Conservation (phyloP, 2,329 filamentous ascomycete genomes). For the Cytospora piceae region DNA sequence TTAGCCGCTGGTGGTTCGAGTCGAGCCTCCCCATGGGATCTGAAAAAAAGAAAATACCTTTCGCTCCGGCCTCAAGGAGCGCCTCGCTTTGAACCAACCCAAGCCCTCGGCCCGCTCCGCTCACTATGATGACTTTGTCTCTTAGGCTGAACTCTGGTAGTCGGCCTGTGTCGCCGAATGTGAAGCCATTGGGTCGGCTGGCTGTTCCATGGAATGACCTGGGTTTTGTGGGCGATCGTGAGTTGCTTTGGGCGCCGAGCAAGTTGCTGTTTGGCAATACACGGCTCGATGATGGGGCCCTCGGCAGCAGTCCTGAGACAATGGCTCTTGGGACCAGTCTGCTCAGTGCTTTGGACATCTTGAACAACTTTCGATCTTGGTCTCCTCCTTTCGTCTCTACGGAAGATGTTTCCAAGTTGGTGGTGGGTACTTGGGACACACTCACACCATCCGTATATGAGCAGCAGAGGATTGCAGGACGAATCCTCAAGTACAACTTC, state of each 20-base stretch:
- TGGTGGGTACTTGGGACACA: not conserved
- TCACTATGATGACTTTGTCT: conserved; percentile 75
- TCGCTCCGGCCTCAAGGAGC: conserved; percentile 78
- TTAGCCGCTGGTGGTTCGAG: not conserved
- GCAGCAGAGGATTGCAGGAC: not conserved
- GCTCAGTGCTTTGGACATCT: conserved; percentile 24
- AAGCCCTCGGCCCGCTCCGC: conserved; percentile 76
- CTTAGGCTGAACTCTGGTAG: conserved; percentile 77
- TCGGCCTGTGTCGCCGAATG: conserved; percentile 23
- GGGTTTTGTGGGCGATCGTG: not conserved
- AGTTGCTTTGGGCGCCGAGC: not conserved
- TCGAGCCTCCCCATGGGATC: conserved; percentile 43
- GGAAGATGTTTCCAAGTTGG: not conserved
- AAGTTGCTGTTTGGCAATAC: not conserved
- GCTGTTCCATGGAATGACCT: conserved; percentile 21
- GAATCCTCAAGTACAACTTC: not conserved
- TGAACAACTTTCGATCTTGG: not conserved
- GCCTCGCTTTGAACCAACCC: conserved; percentile 80
- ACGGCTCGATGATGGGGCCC: conserved; percentile 4
- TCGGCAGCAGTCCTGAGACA: conserved; percentile 5
- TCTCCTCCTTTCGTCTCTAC: not conserved
- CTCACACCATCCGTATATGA: not conserved
- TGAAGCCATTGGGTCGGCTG: conserved; percentile 3
- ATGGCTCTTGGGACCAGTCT: conserved; percentile 7
- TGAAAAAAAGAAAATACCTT: conserved; percentile 23